Conservation (phyloP, 2,329 filamentous ascomycete species). For the Colletotrichum sp. region DNA sequence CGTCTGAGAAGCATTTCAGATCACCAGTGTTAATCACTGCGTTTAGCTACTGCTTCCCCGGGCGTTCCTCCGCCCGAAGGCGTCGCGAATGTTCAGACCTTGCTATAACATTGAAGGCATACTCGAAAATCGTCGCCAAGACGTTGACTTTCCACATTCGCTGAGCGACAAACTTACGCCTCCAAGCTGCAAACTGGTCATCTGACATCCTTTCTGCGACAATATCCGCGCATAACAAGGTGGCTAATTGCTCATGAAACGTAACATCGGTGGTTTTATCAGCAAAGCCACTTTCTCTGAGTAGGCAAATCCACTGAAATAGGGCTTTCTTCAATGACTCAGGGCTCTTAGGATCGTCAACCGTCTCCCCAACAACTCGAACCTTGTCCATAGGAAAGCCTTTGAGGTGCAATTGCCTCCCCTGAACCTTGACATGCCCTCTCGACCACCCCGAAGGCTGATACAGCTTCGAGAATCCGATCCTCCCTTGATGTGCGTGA, state of each 20-base stretch:
- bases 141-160: neutral
- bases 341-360: neutral
- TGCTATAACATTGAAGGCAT: neutral
- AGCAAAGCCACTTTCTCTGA: neutral
- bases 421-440: neutral
- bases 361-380: neutral
- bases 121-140: neutral
- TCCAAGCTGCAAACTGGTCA: neutral
- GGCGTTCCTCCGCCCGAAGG: neutral
- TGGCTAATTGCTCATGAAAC: neutral
- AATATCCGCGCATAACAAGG: neutral
- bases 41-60: accelerated
- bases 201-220: neutral
- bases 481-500: neutral
- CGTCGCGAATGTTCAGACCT: neutral
- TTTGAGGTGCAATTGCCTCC: neutral
- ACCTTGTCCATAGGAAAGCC: neutral
- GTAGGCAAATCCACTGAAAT: neutral
- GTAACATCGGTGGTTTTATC: too few species aligned
- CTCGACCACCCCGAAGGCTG: neutral
- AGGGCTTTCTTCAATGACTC: neutral
- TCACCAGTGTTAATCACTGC: neutral
- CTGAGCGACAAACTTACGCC: neutral
- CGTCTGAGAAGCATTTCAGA: neutral
- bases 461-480: neutral